These are phyloP conservation scores for Globisporangium camurandrum DNA, from an alignment of 352 stramenopile genomes.

Conservation along the genomic window DNA sequence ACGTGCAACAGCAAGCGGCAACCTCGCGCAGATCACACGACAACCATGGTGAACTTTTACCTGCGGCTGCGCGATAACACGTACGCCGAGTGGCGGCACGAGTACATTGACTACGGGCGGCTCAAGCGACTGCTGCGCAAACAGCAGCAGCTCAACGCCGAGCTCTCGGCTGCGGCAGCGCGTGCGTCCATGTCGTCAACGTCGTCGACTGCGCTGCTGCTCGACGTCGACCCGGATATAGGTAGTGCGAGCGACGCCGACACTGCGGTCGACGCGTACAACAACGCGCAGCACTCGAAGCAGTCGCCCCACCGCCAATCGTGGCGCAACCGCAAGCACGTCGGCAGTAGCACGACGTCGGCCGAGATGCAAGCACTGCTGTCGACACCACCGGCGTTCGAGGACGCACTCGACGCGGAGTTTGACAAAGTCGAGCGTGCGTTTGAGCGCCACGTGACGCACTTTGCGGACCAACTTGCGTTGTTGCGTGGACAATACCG, in stretches of 20 bases:
- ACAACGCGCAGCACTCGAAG: neutral
- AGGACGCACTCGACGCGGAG: constrained; percentile 71
- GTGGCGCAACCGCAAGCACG: constrained; percentile 14
- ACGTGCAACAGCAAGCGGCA: neutral
- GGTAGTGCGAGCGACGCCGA: constrained; percentile 3
- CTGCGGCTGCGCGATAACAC: constrained; percentile 75
- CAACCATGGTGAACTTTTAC: constrained; percentile 69
- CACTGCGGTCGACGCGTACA: constrained; percentile 4
- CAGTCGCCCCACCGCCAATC: constrained; percentile 12
- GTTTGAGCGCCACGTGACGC: constrained; percentile 78
- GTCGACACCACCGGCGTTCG: constrained; percentile 51
- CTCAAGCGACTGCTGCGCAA: constrained; percentile 82
- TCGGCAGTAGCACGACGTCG: constrained; percentile 14
- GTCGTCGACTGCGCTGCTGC: constrained; percentile 1
- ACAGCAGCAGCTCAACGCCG: constrained; percentile 34
- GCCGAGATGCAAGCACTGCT: constrained; percentile 25
- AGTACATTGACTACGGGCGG: constrained; percentile 88
- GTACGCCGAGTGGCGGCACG: constrained; percentile 79
- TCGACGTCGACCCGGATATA: constrained; percentile 10
- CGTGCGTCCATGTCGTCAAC: no score
- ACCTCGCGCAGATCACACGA: neutral
- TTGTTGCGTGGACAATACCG: constrained; percentile 71
- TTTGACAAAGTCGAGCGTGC: constrained; percentile 90
- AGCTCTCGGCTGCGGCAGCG: constrained; percentile 12
- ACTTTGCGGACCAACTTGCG: constrained; percentile 81